Evolutionary conservation across 2,329 filamentous ascomycete species (phyloP).

Genomic region (Dothiorella sarmentorum): DNA sequence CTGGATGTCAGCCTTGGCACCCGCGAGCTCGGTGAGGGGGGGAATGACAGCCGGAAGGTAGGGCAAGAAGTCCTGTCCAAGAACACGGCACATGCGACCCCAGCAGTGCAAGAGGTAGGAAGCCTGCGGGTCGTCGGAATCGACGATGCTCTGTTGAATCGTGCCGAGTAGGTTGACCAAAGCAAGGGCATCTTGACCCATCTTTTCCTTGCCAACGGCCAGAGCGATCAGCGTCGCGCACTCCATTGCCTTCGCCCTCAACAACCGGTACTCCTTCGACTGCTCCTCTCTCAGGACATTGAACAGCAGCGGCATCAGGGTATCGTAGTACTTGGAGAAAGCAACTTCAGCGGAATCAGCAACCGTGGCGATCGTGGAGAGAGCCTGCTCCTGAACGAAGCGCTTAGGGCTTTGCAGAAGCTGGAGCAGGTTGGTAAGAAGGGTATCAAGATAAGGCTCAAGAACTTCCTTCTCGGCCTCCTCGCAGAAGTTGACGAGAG

Average conservation of each 20-base stretch:
- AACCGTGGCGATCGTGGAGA: slow-evolving; percentile 97
- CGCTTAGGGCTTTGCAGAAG: slow-evolving; percentile 88
- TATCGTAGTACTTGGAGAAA: slow-evolving; percentile 93
- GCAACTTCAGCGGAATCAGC: slow-evolving; percentile 96
- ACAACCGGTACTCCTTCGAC: slow-evolving; percentile 85
- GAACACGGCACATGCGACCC: slow-evolving; percentile 96
- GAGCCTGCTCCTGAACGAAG: slow-evolving; percentile 94
- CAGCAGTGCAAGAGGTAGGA: slow-evolving; percentile 98
- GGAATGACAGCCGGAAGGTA: slow-evolving; percentile 94
- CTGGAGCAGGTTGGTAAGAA: slow-evolving; percentile 80
- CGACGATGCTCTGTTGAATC: slow-evolving; percentile 77
- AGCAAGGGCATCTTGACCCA: slow-evolving; percentile 81
- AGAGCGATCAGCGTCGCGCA: slow-evolving; percentile 94
- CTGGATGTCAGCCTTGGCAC: slow-evolving; percentile 95
- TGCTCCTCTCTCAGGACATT: slow-evolving; percentile 85
- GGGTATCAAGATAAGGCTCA: slow-evolving; percentile 86
- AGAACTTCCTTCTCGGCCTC: slow-evolving; percentile 90
- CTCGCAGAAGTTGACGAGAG: slow-evolving; percentile 97
- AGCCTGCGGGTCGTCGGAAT: slow-evolving; percentile 90
- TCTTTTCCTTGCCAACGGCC: slow-evolving; percentile 88
- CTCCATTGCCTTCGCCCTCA: slow-evolving; percentile 98
- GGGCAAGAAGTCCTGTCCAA: slow-evolving; percentile 85
- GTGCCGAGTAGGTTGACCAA: slow-evolving; percentile 82
- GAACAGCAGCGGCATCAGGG: slow-evolving; percentile 91
- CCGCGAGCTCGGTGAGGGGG: slow-evolving; percentile 82